These are phyloP conservation scores for Ustilago loliicola DNA, from an alignment of 1,284 basidiomycete species.

Conservation along the genomic window DNA sequence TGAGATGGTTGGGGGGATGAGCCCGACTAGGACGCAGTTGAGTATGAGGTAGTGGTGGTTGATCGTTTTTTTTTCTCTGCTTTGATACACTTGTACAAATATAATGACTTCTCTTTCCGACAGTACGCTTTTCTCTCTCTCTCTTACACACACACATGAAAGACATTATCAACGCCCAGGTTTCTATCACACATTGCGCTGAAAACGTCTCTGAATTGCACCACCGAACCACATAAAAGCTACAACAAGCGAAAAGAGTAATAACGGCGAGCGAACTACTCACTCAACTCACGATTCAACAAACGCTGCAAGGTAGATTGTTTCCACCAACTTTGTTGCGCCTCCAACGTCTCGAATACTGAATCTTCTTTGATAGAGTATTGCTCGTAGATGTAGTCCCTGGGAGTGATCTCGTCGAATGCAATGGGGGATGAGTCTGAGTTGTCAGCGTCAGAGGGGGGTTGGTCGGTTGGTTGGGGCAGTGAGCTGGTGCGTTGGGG, in stretches of 20 bases:
- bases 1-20: constrained; percentile 14
- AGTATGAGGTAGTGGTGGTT: constrained; percentile 1
- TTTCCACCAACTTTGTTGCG: constrained; percentile 65
- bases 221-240: too few relatives aligned
- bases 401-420: constrained; percentile 27
- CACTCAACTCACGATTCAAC: constrained; percentile 61
- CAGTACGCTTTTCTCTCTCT: too few relatives aligned
- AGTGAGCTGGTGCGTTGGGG: constrained; percentile 9
- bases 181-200: too few relatives aligned
- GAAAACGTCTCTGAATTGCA: too few relatives aligned
- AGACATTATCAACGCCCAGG: too few relatives aligned
- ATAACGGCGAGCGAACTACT: not conserved
- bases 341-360: constrained; percentile 58
- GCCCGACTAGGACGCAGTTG: not conserved
- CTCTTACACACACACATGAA: too few relatives aligned
- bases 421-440: not conserved
- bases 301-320: constrained; percentile 59
- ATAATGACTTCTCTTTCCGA: too few relatives aligned
- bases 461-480: not conserved
- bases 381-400: constrained; percentile 65
- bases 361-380: constrained; percentile 60
- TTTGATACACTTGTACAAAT: not conserved
- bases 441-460: not conserved
- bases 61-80: not conserved
- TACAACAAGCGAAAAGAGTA: too few relatives aligned